Conservation (phyloP, 768 basidiomycete species). For the Rhizopogon salebrosus region DNA sequence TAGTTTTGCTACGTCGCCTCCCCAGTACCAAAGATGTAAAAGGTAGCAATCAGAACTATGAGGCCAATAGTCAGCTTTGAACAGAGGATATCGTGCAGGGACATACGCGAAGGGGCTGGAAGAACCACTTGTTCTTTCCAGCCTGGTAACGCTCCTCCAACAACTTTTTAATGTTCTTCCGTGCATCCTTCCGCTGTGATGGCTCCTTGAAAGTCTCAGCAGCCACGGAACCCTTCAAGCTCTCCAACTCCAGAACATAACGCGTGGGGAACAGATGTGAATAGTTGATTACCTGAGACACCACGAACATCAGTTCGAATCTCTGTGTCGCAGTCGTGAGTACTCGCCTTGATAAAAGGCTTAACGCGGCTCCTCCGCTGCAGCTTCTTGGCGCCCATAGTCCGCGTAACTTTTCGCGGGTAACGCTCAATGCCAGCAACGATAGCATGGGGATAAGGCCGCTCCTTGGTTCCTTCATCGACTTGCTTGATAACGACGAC, state of each 20-base stretch:
- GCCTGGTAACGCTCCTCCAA: slow-evolving; percentile 90
- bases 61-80: slow-evolving; percentile 3
- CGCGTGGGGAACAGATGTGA: slow-evolving; percentile 99
- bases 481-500: slow-evolving; percentile 97
- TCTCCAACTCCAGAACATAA: slow-evolving; percentile 95
- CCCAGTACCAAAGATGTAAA: slow-evolving; percentile 9
- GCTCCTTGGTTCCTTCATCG: slow-evolving; percentile 95
- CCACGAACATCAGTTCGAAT: neutral
- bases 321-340: neutral
- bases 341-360: slow-evolving; percentile 95
- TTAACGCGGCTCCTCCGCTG: slow-evolving; percentile 93
- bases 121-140: slow-evolving; percentile 99
- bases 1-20: slow-evolving; percentile 26
- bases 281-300: slow-evolving; percentile 83
- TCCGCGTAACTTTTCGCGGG: slow-evolving; percentile 94
- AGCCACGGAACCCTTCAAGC: slow-evolving; percentile 80
- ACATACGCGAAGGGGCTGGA: slow-evolving; percentile 76
- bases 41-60: slow-evolving; percentile 31
- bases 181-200: slow-evolving; percentile 88
- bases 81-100: neutral
- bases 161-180: slow-evolving; percentile 94
- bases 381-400: slow-evolving; percentile 96
- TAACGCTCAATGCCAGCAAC: slow-evolving; percentile 98
- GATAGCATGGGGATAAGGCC: slow-evolving; percentile 95
- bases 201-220: slow-evolving; percentile 97